Evolutionary conservation across 2,329 filamentous ascomycete species (phyloP), one percentile per base, ranked within the genome.

Genomic region (Diaporthe citrichinensis): DNA sequence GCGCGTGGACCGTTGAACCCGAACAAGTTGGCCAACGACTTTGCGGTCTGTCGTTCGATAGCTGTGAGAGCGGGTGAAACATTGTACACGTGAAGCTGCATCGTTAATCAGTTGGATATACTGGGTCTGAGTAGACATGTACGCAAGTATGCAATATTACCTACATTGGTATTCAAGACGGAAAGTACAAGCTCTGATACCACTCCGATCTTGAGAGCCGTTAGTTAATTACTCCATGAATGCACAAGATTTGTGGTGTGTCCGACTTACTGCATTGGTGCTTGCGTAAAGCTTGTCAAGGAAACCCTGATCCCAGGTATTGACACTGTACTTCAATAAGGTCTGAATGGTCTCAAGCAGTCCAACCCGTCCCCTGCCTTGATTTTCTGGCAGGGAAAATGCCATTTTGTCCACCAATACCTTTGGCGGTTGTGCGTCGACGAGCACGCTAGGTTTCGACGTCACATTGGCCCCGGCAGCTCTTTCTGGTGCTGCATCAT

Each of bases 241-340:
- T 25, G 41, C 41, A 44, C 41, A 44, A 17, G 14, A 3, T 20
- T 4, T 57, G 12, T 15, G 14, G 28, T 15, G 2, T 15, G 31
- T 15, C 25, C 15, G 25, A 14, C 28, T 57, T 81, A 93, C 92
- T 55, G 96, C 93, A 81, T 96, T 97, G 46, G 94, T 97, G 78
- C 93, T 93, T 23, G 94, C 92, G 84, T 98, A 98, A 25, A 98
- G 88, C 86, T 98, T 98, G 85, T 98, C 96, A 81, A 98, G 86
- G 84, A 98, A 98, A 12, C 96, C 96, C 84, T 98, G 96, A 81
- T 98, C 94, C 94, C 96, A 98, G n/a, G 96, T 98, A 85, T 98
- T 98, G 81, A 98, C 96, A 80, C 94, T 96, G 84, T 97, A 95
- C 78, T 91, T 89, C 57, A 98, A 87, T n/a, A 98, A 88, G 76